Evolutionary conservation across 306 rosid genomes (phyloP).

Genomic region (Sicyos edulis): DNA sequence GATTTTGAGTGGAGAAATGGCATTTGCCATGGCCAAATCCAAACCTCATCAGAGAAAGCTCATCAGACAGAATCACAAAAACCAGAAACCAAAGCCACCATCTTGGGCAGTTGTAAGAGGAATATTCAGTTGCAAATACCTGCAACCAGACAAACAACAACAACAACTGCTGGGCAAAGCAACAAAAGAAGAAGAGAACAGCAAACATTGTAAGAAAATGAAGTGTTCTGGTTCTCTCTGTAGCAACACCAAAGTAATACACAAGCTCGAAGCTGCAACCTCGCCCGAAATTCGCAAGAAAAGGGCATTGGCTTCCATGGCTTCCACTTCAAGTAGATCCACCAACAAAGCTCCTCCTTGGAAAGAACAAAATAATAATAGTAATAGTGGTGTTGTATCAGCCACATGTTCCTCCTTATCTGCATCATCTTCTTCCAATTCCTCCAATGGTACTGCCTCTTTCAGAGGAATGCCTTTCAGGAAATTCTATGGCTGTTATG

Average conservation of each 20-base stretch:
- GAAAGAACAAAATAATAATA: conserved; percentile 49
- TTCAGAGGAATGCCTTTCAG: conserved; percentile 81
- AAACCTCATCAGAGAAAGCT: conserved; percentile 42
- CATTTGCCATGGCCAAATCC: conserved; percentile 53
- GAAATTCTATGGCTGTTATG: conserved; percentile 88
- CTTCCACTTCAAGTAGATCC: conserved; percentile 51
- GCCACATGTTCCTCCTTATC: conserved; percentile 36
- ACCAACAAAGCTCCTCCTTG: conserved; percentile 51
- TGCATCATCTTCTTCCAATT: conserved; percentile 43
- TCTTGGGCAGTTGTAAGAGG: conserved; percentile 82
- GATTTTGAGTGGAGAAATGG: conserved; percentile 19
- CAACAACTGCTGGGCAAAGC: conserved; percentile 35
- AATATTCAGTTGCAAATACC: conserved; percentile 54
- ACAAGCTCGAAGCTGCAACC: conserved; percentile 57
- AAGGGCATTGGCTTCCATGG: conserved; percentile 31
- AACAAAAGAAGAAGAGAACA: conserved; percentile 38
- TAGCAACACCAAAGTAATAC: conserved; percentile 71
- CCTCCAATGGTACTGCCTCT: conserved; percentile 59
- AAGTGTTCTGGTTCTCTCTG: conserved; percentile 84
- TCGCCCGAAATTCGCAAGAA: conserved; percentile 59
- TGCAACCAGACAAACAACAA: conserved; percentile 30
- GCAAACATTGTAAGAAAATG: conserved; percentile 81
- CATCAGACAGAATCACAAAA: conserved; percentile 39
- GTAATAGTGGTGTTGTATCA: conserved; percentile 46
- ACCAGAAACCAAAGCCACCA: conserved; percentile 33